Percentiles rank a stretch among this genome's conserved stretches.
phyloP scores from a whole-genome alignment of 2,329 filamentous ascomycete species.

The Malbranchea cinnamomea region DNA sequence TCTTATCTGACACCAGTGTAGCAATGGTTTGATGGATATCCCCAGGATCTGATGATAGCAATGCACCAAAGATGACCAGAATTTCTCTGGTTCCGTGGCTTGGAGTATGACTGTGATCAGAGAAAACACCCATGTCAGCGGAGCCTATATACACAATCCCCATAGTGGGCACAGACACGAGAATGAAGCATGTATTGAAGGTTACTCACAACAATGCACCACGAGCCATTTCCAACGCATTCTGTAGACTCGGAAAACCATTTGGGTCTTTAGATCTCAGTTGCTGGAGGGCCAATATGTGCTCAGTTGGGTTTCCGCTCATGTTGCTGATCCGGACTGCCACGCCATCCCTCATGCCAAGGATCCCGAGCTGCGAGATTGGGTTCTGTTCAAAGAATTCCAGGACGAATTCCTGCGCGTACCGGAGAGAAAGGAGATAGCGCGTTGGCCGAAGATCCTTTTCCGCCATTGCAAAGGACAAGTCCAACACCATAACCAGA shows the following conservation, averaged over 20 bases:
- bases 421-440: slow-evolving; percentile 67
- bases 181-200: too few species aligned
- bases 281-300: slow-evolving; percentile 59
- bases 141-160: too few species aligned
- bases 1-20: slow-evolving; percentile 62
- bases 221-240: slow-evolving; percentile 87
- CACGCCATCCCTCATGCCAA: slow-evolving; percentile 87
- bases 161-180: too few species aligned
- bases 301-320: slow-evolving; percentile 79
- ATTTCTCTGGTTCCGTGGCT: slow-evolving; percentile 88
- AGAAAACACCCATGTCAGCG: too few species aligned
- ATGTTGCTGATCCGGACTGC: slow-evolving; percentile 77
- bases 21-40: slow-evolving; percentile 87
- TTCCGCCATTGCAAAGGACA: slow-evolving; percentile 85
- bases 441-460: slow-evolving; percentile 87
- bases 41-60: slow-evolving; percentile 80
- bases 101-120: slow-evolving; percentile 55
- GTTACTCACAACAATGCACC: slow-evolving; percentile 63
- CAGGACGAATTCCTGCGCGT: slow-evolving; percentile 72
- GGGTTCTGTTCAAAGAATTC: slow-evolving; percentile 99
- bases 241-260: slow-evolving; percentile 72
- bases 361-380: slow-evolving; percentile 83
- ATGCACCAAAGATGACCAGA: slow-evolving; percentile 77
- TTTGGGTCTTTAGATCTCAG: slow-evolving; percentile 53
- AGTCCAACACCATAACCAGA: slow-evolving; percentile 75